Percentiles rank a stretch among this genome's conserved stretches.
phyloP scores from a whole-genome alignment of 1,284 basidiomycete genomes.

The Fomitopsis betulina region DNA sequence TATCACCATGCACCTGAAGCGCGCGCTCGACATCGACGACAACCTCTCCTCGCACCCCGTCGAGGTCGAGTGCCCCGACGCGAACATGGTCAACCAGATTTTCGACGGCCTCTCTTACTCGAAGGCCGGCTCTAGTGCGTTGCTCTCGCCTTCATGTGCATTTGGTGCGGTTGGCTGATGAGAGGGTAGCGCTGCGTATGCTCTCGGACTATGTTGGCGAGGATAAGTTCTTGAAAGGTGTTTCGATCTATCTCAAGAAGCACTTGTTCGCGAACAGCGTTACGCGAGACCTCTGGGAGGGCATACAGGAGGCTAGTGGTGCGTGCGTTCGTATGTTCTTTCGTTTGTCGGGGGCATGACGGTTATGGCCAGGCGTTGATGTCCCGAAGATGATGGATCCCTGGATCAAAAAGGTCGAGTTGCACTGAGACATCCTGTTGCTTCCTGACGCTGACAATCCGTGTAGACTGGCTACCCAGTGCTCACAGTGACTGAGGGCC shows the following conservation, averaged over 20 bases:
- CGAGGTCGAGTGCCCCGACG: constrained; percentile 89
- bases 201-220: constrained; percentile 87
- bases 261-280: constrained; percentile 82
- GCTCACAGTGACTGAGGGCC: constrained; percentile 78
- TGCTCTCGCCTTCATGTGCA: neutral
- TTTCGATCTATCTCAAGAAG: constrained; percentile 90
- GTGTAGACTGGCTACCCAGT: constrained; percentile 83
- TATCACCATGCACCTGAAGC: constrained; percentile 62
- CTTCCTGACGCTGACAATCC: neutral
- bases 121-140: constrained; percentile 76
- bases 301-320: constrained; percentile 76
- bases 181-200: constrained; percentile 82
- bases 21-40: constrained; percentile 80
- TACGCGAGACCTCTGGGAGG: constrained; percentile 88
- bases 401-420: constrained; percentile 80
- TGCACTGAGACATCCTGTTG: neutral
- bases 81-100: constrained; percentile 86
- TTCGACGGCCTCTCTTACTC: constrained; percentile 86
- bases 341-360: neutral
- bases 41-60: constrained; percentile 94
- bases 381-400: constrained; percentile 85
- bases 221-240: constrained; percentile 83
- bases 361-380: constrained; percentile 49
- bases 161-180: neutral
- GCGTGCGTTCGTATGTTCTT: neutral